Evolutionary conservation across 768 basidiomycete species (phyloP).

Genomic region (Hygrophoropsis aurantiaca): DNA sequence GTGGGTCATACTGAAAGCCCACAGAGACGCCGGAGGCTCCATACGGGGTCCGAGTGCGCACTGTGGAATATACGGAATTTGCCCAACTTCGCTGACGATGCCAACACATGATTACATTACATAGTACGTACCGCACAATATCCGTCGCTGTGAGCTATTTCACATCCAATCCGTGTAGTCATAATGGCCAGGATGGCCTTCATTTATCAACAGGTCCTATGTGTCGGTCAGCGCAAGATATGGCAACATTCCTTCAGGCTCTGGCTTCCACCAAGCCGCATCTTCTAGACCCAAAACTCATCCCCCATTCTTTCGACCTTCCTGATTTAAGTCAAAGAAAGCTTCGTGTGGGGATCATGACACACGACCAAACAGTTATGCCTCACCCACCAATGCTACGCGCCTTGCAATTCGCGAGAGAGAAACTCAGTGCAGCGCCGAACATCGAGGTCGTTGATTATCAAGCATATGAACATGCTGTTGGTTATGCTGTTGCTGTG

Average conservation of each 20-base stretch:
- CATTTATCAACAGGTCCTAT: conserved; percentile 34
- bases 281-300: neutral
- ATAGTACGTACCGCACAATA: neutral
- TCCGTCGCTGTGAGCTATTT: no score
- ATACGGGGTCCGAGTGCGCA: conserved; percentile 31
- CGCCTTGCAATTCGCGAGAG: conserved; percentile 32
- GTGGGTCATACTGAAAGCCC: conserved; percentile 12
- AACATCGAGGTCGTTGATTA: conserved; percentile 33
- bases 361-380: conserved; percentile 30
- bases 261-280: neutral
- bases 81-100: conserved; percentile 31
- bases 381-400: conserved; percentile 37
- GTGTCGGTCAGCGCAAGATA: conserved; percentile 24
- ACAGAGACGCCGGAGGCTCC: conserved; percentile 19
- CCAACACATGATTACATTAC: conserved; percentile 6
- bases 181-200: conserved; percentile 32
- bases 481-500: conserved; percentile 30
- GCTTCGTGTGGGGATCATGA: conserved; percentile 29
- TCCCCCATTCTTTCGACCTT: neutral
- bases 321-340: conserved; percentile 8
- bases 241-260: conserved; percentile 8
- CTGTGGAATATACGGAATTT: conserved; percentile 34
- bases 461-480: conserved; percentile 28
- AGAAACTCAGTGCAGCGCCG: conserved; percentile 26
- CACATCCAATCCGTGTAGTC: conserved; percentile 6